Evolutionary conservation across 208 protist species (phyloP).

Genomic region (Trypanosoma cruzi): DNA sequence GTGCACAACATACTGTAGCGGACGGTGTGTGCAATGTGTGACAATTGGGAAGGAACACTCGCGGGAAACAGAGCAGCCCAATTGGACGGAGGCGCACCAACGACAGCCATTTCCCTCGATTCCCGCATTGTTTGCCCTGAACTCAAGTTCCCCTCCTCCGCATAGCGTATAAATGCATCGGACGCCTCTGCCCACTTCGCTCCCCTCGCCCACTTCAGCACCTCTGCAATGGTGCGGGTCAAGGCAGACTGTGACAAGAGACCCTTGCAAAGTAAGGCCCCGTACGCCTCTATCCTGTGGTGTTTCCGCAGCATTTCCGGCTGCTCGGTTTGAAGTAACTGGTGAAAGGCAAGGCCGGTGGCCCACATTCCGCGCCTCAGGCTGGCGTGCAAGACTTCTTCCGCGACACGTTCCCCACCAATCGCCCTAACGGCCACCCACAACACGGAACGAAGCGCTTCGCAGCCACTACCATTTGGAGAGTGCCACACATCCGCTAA

Average conservation of each 20-base stretch:
- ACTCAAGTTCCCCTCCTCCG: neutral
- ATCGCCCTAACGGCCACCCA: slow-evolving; percentile 39
- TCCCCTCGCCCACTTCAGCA: slow-evolving; percentile 36
- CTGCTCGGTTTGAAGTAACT: slow-evolving; percentile 47
- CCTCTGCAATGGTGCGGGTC: slow-evolving; percentile 42
- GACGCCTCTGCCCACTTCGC: slow-evolving; percentile 54
- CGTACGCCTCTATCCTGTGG: slow-evolving; percentile 44
- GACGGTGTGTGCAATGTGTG: slow-evolving; percentile 48
- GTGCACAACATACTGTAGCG: slow-evolving; percentile 64
- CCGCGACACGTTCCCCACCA: slow-evolving; percentile 37
- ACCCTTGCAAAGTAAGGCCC: slow-evolving; percentile 42
- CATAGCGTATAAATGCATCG: slow-evolving; percentile 49
- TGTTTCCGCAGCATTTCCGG: slow-evolving; percentile 46
- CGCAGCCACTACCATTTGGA: slow-evolving; percentile 13
- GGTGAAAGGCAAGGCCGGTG: slow-evolving; percentile 61
- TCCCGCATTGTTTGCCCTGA: neutral
- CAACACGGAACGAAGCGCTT: slow-evolving; percentile 43
- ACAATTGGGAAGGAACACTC: slow-evolving; percentile 38
- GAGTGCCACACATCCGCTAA: slow-evolving; percentile 55
- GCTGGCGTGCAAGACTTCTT: slow-evolving; percentile 48
- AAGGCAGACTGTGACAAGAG: slow-evolving; percentile 49
- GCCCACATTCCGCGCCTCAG: slow-evolving; percentile 61
- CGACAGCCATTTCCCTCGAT: neutral
- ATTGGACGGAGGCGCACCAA: neutral
- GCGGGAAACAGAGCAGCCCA: slow-evolving; percentile 28